Conservation (phyloP, 768 basidiomycete species). For the Macrolepiota fuliginosa region DNA sequence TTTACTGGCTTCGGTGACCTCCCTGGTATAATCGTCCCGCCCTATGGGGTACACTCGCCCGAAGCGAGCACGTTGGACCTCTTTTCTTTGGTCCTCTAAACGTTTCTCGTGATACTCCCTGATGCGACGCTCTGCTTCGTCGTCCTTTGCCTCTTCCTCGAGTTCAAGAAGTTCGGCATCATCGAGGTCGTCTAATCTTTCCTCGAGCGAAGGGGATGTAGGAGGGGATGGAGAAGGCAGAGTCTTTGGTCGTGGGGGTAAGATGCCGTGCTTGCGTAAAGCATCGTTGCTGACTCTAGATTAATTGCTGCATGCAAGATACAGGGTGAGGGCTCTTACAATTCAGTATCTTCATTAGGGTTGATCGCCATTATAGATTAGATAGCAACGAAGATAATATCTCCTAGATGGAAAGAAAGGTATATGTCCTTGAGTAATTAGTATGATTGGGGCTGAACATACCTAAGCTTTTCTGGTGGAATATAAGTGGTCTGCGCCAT, state of each 20-base stretch:
- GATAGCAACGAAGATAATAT: background rate
- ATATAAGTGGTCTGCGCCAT: slow-evolving; percentile 1
- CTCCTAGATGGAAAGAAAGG: background rate
- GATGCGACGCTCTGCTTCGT: slow-evolving; percentile 73
- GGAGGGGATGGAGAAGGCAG: slow-evolving; percentile 79
- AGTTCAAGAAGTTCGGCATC: slow-evolving; percentile 63
- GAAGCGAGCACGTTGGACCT: slow-evolving; percentile 64
- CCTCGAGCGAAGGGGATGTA: slow-evolving; percentile 68
- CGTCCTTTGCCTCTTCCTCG: slow-evolving; percentile 70
- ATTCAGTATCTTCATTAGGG: slow-evolving; percentile 93
- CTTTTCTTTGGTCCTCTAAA: slow-evolving; percentile 57
- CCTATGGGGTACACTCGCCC: slow-evolving; percentile 87
- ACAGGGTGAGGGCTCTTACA: slow-evolving; percentile 49
- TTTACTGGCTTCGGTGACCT: slow-evolving; percentile 92
- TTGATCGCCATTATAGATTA: slow-evolving; percentile 60
- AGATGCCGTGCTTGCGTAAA: slow-evolving; percentile 87
- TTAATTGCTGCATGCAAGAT: background rate
- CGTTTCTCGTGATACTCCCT: slow-evolving; percentile 63
- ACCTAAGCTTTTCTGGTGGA: background rate
- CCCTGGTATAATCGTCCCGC: slow-evolving; percentile 90
- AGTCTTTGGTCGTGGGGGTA: slow-evolving; percentile 69
- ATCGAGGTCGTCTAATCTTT: slow-evolving; percentile 63
- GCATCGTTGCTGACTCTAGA: slow-evolving; percentile 77
- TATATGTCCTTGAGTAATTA: background rate
- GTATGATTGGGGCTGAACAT: background rate